Evolutionary conservation across 257 asterid genomes (phyloP), one percentile per base, ranked within the genome.

Genomic region (Lycium ferocissimum): DNA sequence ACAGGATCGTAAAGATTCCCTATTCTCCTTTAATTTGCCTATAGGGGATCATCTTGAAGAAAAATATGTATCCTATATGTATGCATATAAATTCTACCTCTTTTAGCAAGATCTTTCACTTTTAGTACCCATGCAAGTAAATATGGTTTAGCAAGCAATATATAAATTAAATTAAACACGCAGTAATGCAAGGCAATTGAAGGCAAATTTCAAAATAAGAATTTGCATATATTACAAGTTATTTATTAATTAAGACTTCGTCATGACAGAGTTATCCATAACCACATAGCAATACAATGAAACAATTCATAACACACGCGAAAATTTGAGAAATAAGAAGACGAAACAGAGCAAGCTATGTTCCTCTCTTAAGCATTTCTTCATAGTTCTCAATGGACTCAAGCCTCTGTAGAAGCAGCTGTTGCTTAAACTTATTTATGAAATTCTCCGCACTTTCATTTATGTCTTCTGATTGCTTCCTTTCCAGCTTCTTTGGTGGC

Each of bases 361-460:
- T 89, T 40, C 93, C 94, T 66, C 97, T 93, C 54, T 88, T 85
- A 18, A 95, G 95, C 98, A 95, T 94, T 76, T 93, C 88, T 79
- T 95, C 82, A 75, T 92, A 94, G 86, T 93, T 91, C 88, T 94
- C 98, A 18, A 95, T 90, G 22, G 98, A 95, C 88, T 93, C 93
- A 0, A 95, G 88, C 93, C 98, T 92, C 86, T 92, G 98, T 35
- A 94, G 92, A 51, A 87, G 85, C 69, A 95, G 38, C 49, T 95
- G 95, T 76, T 92, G 87, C 91, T 88, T 92, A 63, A 95, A 93
- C 79, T 91, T 95, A 73, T 79, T 90, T 38, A 95, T 95, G 88
- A 95, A 93, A 1, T 91, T 94, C 26, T 95, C 98, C 18, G 98
- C 98, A 51, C 94, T 92, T 66, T 88, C 87, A 62, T 95, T 90